Evolutionary conservation across 2,329 filamentous ascomycete species (phyloP).

Genomic region (Iodosphaeria phyllophila): DNA sequence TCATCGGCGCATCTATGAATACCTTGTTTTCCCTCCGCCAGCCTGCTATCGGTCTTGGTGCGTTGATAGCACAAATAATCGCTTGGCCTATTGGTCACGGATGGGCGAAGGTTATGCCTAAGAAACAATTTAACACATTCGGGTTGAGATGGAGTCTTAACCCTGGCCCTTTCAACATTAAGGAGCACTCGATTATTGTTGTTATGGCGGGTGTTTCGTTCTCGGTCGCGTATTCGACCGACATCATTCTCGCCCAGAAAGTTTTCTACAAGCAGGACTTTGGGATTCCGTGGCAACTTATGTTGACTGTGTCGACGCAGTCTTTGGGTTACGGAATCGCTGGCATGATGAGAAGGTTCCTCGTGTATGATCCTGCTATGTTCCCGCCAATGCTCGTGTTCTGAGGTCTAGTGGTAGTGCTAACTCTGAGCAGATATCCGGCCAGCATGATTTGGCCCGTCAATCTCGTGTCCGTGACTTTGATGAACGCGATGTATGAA

Average conservation of each 20-base stretch:
- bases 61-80: constrained; percentile 43
- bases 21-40: constrained; percentile 44
- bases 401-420: too few relatives aligned
- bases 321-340: constrained; percentile 52
- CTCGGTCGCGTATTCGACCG: constrained; percentile 52
- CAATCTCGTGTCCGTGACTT: constrained; percentile 43
- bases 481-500: constrained; percentile 61
- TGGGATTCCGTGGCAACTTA: constrained; percentile 44
- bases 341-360: constrained; percentile 44
- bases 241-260: constrained; percentile 52
- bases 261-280: constrained; percentile 56
- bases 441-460: constrained; percentile 61
- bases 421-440: too few relatives aligned
- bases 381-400: too few relatives aligned
- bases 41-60: constrained; percentile 39
- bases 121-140: constrained; percentile 27
- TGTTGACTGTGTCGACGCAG: constrained; percentile 50
- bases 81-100: constrained; percentile 43
- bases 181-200: constrained; percentile 50
- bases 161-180: constrained; percentile 50
- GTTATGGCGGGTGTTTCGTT: constrained; percentile 58
- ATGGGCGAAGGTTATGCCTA: constrained; percentile 38
- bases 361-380: too few relatives aligned
- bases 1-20: constrained; percentile 40
- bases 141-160: constrained; percentile 40